Evolutionary conservation across 1,284 basidiomycete species (phyloP), one percentile per base, ranked within the genome.

Genomic region (Gymnopus androsaceus): DNA sequence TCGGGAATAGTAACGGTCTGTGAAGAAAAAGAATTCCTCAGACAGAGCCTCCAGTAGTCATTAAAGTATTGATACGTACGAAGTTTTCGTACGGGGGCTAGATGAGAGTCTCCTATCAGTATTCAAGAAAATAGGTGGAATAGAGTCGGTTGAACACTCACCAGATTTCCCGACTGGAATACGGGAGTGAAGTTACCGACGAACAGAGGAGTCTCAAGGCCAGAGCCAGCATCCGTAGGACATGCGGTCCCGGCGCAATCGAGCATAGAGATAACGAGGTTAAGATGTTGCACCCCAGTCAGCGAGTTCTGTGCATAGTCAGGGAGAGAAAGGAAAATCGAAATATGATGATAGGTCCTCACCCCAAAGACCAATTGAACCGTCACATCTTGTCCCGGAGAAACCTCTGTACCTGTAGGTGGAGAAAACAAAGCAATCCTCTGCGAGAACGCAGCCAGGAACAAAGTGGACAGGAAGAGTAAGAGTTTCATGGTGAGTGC

Each of bases 31-130:
- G 15, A 21, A 11, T 3, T 14, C 9, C 25, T 9, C 9, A 6
- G 8, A 27, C 1, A 23, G 12, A 14, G 23, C 41, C 6, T 25
- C 9, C 1, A 40, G 11, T 23, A 42, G 25, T 25, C 19, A 21
- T 2, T 40, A 21, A 42, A 37, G 4, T 14, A 25, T 28, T 25
- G 25, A 23, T 17, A 56, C 51, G 44, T 23, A 59, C 58, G 36
- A 56, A 59, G 38, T 59, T 59, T 42, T 59, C 45, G 31, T 59
- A 59, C 28, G 58, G 58, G 6, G 58, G 58, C 51, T 56, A 33
- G 17, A n/a, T 42, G 15, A 3, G 11, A 4, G 14, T 27, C 17
- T 12, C 15, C 1, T 6, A 40, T 52, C 11, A 38, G 25, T 7
- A n/a, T 27, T 33, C 15, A 27, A 25, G n/a, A 23, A 30, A 9